Evolutionary conservation across 2,329 filamentous ascomycete species (phyloP), one percentile per base, ranked within the genome.

Genomic region (Scleromitrula shiraiana): DNA sequence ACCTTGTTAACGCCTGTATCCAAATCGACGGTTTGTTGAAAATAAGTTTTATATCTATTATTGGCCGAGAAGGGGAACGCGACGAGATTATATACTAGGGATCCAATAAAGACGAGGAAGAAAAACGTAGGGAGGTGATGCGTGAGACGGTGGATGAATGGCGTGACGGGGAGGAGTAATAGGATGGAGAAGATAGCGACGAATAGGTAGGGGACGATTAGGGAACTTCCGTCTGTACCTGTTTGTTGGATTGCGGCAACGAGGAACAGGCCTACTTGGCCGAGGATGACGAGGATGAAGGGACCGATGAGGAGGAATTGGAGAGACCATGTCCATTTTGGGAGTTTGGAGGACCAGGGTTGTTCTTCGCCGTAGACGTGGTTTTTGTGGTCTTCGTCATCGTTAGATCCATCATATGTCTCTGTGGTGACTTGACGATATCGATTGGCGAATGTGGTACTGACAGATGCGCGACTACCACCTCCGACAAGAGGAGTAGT

Each of bases 31-130:
- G 78, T 77, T 64, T 98, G 90, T 41, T 86, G 72, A 65, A 97
- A 96, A 66, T 82, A 94, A 40, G 91, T 74, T 66, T 97, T 97
- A 65, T 95, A 80, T 30, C 88, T 78, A 62, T 82, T 85, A 50
- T 80, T 75, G 19, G 77, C 69, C 0, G 88, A 93, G 67, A 97
- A 97, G 0, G 93, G 93, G 65, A 95, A 96, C 1, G 86, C 87
- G 2, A 78, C 68, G 4, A 96, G 76, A 62, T 94, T 95, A 70
- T 95, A 97, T 48, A 90, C 76, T 23, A 94, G 68, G 1, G 88
- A 94, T 24, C 75, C 86, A 20, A 79, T 61, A 52, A 89, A 87
- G 7, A 95, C 70, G 10, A 83, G 62, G 23, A 94, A 72, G 14
- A 96, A 66, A 58, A 95, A 82, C 0, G 83, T 69, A 0, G 93